Evolutionary conservation across 768 basidiomycete species (phyloP).

Genomic region (Steccherinum ochraceum): DNA sequence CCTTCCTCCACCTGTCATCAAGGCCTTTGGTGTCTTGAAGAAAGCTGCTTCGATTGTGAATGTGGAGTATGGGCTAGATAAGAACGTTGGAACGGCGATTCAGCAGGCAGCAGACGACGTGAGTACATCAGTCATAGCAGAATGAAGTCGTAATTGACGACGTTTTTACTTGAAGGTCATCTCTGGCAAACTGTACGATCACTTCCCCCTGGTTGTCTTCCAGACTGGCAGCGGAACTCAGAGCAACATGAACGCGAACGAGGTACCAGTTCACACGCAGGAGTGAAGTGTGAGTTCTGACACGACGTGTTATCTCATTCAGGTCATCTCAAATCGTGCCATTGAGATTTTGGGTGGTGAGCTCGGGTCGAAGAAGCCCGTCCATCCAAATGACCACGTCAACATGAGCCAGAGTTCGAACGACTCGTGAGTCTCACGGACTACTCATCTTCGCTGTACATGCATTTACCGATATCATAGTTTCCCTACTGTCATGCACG

Average conservation of each 20-base stretch:
- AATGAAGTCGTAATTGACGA: not conserved
- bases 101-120: conserved; percentile 93
- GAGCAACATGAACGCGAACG: conserved; percentile 98
- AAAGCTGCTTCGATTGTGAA: conserved; percentile 95
- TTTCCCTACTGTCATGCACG: conserved; percentile 99
- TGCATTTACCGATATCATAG: conserved; percentile 33
- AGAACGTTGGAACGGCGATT: conserved; percentile 82
- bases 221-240: conserved; percentile 99
- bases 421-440: conserved; percentile 89
- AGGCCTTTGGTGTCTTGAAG: conserved; percentile 96
- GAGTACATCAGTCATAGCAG: conserved; percentile 16
- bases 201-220: conserved; percentile 98
- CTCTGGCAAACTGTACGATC: conserved; percentile 86
- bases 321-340: conserved; percentile 98
- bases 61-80: conserved; percentile 82
- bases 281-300: too few relatives aligned
- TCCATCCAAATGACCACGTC: conserved; percentile 99
- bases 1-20: conserved; percentile 91
- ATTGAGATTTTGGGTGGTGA: conserved; percentile 95
- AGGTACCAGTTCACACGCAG: conserved; percentile 47
- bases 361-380: conserved; percentile 92
- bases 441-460: not conserved
- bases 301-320: not conserved
- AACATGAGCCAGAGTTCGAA: conserved; percentile 99
- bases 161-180: conserved; percentile 63